Base-by-base conservation (phyloP, 164 flowering plant genomes). In the Magnolia officinalis region DNA sequence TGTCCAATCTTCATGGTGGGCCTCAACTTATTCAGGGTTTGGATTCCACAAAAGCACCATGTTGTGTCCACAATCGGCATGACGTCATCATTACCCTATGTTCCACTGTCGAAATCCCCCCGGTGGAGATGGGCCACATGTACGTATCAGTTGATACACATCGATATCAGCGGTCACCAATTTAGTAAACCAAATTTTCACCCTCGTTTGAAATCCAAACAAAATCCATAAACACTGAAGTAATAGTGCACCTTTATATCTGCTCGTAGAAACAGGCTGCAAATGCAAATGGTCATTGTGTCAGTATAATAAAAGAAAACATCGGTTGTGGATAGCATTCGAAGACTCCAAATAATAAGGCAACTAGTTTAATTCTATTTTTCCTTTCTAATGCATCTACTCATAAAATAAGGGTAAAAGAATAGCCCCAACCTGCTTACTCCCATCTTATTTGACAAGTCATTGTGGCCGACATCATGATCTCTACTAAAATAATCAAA, bases 261-360 rank as follows among this genome's bases (percentile, higher is more conserved):
- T 79, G 99, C 88, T 83, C 89, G 88, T 84, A 96, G 76, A 78
- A 92, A 96, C 59, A 84, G 88, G 83, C 99, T 96, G 94, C 89
- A 91, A 76, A 81, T 21, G 59, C 29, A 78, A 84, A 63, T 31
- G 49, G 50, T 16, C 8, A 18, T 5, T 68, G 37, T 29, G 29
- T 68, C 50, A 37, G 71, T 68, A 68, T 0, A 29, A 14, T 68
- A 8, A 16, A 5, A 29, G 37, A 68, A 31, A 68, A 29, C 31
- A 20, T 23, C 50, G 3, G 13, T 55, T 55, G 61, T 9, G 13
- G 45, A 37, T 55, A 55, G 18, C 63, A 66, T 68, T 75, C 18
- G 49, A 65, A 49, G 50, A 45, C 58, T 55, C 16, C 45, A 49
- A 64, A 31, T 13, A 26, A 4, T 11, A 26, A 77, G 29, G 59